Evolutionary conservation across 1,284 basidiomycete species (phyloP), one percentile per base, ranked within the genome.

Genomic region (Ustilago vetiveriae): DNA sequence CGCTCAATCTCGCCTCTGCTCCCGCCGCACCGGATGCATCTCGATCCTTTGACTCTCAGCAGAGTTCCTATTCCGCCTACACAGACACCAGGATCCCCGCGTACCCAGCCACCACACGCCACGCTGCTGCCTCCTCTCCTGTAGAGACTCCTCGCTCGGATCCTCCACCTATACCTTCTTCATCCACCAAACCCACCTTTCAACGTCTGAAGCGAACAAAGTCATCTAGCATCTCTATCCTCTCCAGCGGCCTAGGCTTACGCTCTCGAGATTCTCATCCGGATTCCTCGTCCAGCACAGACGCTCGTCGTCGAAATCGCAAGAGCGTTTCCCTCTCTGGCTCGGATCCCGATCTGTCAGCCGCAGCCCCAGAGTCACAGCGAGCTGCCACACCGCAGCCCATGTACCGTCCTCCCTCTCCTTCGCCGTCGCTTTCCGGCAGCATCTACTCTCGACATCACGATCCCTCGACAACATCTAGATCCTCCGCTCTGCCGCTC

Each of bases 211-310:
- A 62, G n/a, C 64, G 58, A 14, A 51, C 69, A 30, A 67, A 67
- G 45, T 62, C 69, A 3, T 53, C 54, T n/a, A 67, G 64, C 55
- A 63, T 72, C 48, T 72, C 69, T 16, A 70, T 58, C 23, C 48
- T 70, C 14, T 59, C 66, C n/a, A 32, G 55, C 2, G 60, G 55
- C 6, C 17, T 70, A 4, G 56, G 56, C 17, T 23, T 59, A 10
- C 44, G 51, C 8, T 33, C 51, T 19, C 51, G 52, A 32, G 56
- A 60, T 32, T 26, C n/a, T 10, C 37, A 16, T 41, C 16, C 24
- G 6, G 27, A 32, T 27, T 16, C 47, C 3, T 24, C 52, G 4
- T 14, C 53, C 4, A 16, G 22, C 22, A 26, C 41, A 5, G 58
- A 63, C 6, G 17, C 30, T 10, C 33, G 45, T 1, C 37, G 33